Evolutionary conservation across 2,329 filamentous ascomycete genomes (phyloP), one percentile per base, ranked within the genome.

Genomic region (Penicillium verrucosum): DNA sequence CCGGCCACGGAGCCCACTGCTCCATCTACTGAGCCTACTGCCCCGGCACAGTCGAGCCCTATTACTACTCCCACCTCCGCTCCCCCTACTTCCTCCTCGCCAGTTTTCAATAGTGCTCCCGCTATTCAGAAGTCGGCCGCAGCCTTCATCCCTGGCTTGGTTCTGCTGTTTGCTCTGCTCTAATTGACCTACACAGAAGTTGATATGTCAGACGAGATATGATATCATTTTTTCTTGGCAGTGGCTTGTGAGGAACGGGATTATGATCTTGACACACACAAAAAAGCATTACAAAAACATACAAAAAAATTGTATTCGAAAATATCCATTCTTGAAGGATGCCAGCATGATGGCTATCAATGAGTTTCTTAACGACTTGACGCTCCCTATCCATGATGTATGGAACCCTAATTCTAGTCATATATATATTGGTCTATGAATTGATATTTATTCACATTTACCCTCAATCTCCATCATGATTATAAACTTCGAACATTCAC

Each of bases 61-160:
- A 11, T 43, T 18, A 12, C 36, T 14, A 47, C 56, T 23, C 48
- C 54, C 10, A 57, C 54, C 9, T 34, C 44, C 6, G 54, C 54
- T 3, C 57, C 54, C 3, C 44, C 54, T 48, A 40, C 54, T 25
- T 41, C 57, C 27, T 51, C 57, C 11, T 60, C 54, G 6, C 53
- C 62, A 25, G 36, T 18, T 9, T 67, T 59, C 40, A 67, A 65
- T 42, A 58, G 57, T 23, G 61, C 62, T 38, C 54, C 62, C 3
- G 54, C 61, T 47, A 60, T 58, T 50, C 56, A 64, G 46, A 60
- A 53, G 23, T 60, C 62, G 3, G 10, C 62, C 18, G 51, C 53
- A 10, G 61, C 57, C 14, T 36, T 65, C 5, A 45, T 67, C 3
- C 62, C 62, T 21, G 60, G 58, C 16, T 16, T 67, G 0, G 52